Evolutionary conservation across 345 rosid species (phyloP), one percentile per base, ranked within the genome.

Genomic region (Gynandropsis gynandra): DNA sequence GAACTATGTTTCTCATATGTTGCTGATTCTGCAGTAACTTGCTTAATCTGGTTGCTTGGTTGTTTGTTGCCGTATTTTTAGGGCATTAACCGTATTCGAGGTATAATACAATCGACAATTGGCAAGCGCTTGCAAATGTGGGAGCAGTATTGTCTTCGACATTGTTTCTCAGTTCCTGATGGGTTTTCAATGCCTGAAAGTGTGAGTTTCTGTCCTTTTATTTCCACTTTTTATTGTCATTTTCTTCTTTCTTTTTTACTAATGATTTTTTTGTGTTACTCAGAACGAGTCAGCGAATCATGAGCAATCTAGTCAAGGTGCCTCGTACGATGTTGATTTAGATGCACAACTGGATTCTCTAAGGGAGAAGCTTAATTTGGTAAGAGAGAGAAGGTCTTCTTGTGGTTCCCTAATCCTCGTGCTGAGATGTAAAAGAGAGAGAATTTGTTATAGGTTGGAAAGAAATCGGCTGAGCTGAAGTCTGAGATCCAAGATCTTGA

Each of bases 161-260:
- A 71, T 64, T 79, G 82, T 71, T 92, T 92, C 52, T 57, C 74
- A 0, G 83, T 82, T 70, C 98, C 95, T 18, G 59, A 87, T 50
- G 90, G 83, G 1, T 80, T 87, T 67, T 58, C 69, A 19, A 47
- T 79, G 10, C 81, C 80, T 8, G 47, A 57, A 50, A 75, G 18
- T 71, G 98, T 87, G 78, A 9, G 92, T 47, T 49, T 43, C 17
- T 52, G 11, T 41, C 1, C 16, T 40, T 21, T 11, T 1, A 12
- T 38, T 33, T 50, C 19, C 44, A n/a, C n/a, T 5, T 46, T 8
- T 9, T 16, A 18, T 9, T 4, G 8, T 19, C 35, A 1, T 35
- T 31, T 11, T 1, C 4, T 49, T 56, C 42, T 37, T 9, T 5
- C 9, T 21, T 16, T 11, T 4, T 33, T 15, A 36, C n/a, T 24